Conservation (phyloP, 2,329 filamentous ascomycete species). For the Thielaviopsis populi region DNA sequence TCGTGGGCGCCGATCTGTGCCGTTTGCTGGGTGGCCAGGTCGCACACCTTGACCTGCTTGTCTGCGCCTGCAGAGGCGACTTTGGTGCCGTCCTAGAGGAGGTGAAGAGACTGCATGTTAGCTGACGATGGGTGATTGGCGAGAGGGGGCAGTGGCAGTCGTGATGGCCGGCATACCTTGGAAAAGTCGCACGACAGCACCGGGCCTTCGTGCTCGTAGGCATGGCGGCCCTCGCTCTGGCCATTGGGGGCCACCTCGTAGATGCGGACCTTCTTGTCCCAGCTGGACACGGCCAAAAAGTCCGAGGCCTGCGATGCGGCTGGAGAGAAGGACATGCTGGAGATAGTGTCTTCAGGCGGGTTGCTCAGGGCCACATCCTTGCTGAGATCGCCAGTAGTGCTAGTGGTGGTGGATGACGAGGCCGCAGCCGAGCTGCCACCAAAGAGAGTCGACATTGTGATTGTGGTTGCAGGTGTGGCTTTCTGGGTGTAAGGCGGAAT, state of each 20-base stretch:
- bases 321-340: constrained; percentile 71
- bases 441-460: constrained; percentile 50
- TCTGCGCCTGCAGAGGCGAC: constrained; percentile 78
- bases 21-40: constrained; percentile 53
- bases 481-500: background rate
- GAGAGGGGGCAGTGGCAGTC: too few species aligned
- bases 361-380: constrained; percentile 68
- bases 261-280: constrained; percentile 96
- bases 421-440: constrained; percentile 38
- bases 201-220: constrained; percentile 73
- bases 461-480: constrained; percentile 1
- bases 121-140: too few species aligned
- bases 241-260: constrained; percentile 76
- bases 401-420: constrained; percentile 39
- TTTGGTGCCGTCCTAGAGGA: constrained; percentile 67
- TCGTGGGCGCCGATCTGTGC: constrained; percentile 74
- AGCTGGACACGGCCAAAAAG: constrained; percentile 78
- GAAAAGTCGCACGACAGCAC: constrained; percentile 79
- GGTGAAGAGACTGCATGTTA: background rate
- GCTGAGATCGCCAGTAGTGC: constrained; percentile 78
- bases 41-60: constrained; percentile 78
- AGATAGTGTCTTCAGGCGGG: constrained; percentile 78
- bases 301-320: constrained; percentile 43
- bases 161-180: constrained; percentile 52
- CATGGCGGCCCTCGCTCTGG: constrained; percentile 67